Evolutionary conservation across 805 yeast genomes (phyloP), one percentile per base, ranked within the genome.

Genomic region (Debaryomyces maramus): DNA sequence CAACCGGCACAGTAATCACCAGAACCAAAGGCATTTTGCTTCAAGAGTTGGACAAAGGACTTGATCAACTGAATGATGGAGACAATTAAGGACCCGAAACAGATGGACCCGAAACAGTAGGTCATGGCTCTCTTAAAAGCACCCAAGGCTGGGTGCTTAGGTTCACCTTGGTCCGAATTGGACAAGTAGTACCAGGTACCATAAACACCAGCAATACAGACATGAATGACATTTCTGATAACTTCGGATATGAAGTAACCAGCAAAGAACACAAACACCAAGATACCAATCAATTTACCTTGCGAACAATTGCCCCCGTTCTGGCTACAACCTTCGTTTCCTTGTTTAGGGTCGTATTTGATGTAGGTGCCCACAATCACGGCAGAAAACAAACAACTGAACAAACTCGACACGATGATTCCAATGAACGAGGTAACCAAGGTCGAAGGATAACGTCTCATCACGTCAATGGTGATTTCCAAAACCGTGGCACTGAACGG

Each of bases 171-270:
- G 56, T 83, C 88, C 9, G 88, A 78, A 40, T 72, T 72, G 14
- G 85, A 76, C 61, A 85, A 75, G 62, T 88, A 90, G 62, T 87
- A 89, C 97, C 97, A 90, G 6, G 91, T 78, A 7, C 97, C 97
- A 58, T 78, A 90, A 14, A 88, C 80, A 18, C 96, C 96, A 17
- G 91, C 75, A 34, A 88, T 81, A 1, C 89, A 78, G 16, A 84
- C 85, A 55, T 90, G 95, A 26, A 88, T 81, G 11, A 86, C 73
- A 52, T 86, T 88, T 63, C 82, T 81, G 42, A 87, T 70, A 14
- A 89, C 93, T 62, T 88, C 97, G 20, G 93, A 77, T 44, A 88
- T 78, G 59, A 80, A 85, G 58, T 78, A 89, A 14, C 95, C 96
- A 4, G 91, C 85, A 60, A 90, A 87, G 48, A 88, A 80, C 5